phyloP scores from a whole-genome alignment of 2,329 filamentous ascomycete species.

The Neurospora sp. region DNA sequence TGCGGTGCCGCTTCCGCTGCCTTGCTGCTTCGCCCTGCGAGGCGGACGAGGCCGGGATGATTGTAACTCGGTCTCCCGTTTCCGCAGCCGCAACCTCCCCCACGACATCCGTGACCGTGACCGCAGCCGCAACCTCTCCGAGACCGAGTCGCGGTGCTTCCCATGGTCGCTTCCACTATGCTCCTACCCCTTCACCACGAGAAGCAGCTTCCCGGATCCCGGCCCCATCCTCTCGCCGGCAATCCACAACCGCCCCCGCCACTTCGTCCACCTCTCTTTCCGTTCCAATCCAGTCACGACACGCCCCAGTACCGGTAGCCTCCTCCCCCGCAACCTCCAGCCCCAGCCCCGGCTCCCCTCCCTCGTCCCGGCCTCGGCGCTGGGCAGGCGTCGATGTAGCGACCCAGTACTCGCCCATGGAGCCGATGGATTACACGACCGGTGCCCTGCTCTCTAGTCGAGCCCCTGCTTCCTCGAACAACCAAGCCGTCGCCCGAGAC shows the following conservation, averaged over 20 bases:
- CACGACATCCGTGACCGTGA: constrained; percentile 20
- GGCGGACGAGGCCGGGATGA: constrained; percentile 43
- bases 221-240: constrained; percentile 31
- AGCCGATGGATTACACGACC: constrained; percentile 31
- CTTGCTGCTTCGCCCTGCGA: constrained; percentile 8
- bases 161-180: constrained; percentile 31
- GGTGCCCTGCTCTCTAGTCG: constrained; percentile 10
- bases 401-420: constrained; percentile 40
- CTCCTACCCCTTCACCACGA: constrained; percentile 33
- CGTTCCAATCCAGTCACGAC: background rate
- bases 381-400: constrained; percentile 39
- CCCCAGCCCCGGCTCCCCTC: constrained; percentile 7
- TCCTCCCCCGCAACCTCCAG: constrained; percentile 16
- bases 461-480: constrained; percentile 16
- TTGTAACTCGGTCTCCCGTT: constrained; percentile 50
- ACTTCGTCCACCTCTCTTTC: constrained; percentile 9
- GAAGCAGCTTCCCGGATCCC: constrained; percentile 32
- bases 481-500: constrained; percentile 14
- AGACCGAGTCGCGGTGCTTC: background rate
- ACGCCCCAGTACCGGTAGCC: constrained; percentile 14
- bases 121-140: constrained; percentile 24
- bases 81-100: constrained; percentile 38
- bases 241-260: constrained; percentile 28
- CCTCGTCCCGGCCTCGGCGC: constrained; percentile 23
- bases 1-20: constrained; percentile 6